A percentile compares a stretch with the other conserved stretches of the same genome.
phyloP scores from a whole-genome alignment of 768 basidiomycete genomes.

The Exsudoporus frostii region DNA sequence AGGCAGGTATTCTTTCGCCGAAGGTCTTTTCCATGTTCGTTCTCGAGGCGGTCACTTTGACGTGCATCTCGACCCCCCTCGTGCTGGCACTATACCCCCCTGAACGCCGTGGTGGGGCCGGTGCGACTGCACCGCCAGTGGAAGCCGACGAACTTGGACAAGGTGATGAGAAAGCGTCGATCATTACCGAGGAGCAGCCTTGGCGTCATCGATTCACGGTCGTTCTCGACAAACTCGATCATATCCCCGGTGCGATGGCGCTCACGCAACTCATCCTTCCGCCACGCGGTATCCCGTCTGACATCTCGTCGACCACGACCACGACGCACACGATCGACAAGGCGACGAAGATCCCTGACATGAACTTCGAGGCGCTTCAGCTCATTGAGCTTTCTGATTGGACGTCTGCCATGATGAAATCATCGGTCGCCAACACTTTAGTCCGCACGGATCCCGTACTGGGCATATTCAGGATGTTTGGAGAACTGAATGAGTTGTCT shows the following conservation, averaged over 20 bases:
- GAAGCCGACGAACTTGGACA: slow-evolving; percentile 35
- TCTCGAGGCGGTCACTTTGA: slow-evolving; percentile 75
- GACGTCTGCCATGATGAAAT: slow-evolving; percentile 61
- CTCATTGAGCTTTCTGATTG: slow-evolving; percentile 80
- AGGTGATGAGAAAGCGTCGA: slow-evolving; percentile 2
- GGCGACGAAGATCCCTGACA: slow-evolving; percentile 18
- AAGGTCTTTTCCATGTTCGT: slow-evolving; percentile 96
- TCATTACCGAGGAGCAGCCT: slow-evolving; percentile 17
- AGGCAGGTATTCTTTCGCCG: slow-evolving; percentile 70
- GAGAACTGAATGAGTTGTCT: slow-evolving; percentile 63
- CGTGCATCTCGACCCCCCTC: slow-evolving; percentile 82
- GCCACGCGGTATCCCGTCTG: slow-evolving; percentile 10
- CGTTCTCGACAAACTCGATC: slow-evolving; percentile 87
- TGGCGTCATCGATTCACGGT: slow-evolving; percentile 71
- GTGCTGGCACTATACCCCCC: slow-evolving; percentile 68
- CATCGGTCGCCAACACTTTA: slow-evolving; percentile 62
- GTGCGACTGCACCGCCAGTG: slow-evolving; percentile 3
- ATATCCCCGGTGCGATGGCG: slow-evolving; percentile 86
- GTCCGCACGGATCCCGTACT: slow-evolving; percentile 71
- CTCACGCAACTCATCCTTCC: slow-evolving; percentile 77
- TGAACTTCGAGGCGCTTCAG: slow-evolving; percentile 72
- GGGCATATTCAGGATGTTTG: slow-evolving; percentile 73
- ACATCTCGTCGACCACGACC: slow-evolving; percentile 12
- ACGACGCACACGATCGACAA: neutral
- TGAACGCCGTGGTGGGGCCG: slow-evolving; percentile 48